Evolutionary conservation across 208 protist genomes (phyloP).

Genomic region (Trypanosoma mega): DNA sequence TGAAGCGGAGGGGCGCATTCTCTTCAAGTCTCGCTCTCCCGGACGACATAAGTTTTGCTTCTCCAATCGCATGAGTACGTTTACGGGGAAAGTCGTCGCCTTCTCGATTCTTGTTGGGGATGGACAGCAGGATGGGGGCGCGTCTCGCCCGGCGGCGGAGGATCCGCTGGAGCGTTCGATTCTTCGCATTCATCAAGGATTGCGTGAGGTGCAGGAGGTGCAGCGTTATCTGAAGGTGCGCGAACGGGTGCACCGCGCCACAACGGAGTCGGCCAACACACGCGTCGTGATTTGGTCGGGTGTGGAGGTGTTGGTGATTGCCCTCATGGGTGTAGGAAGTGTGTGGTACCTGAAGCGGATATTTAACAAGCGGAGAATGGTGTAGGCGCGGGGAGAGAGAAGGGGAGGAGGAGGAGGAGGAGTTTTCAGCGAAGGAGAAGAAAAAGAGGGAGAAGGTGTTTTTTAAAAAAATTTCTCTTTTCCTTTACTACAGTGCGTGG

Average conservation of each 20-base stretch:
- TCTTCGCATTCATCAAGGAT: constrained; percentile 53
- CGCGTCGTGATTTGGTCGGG: constrained; percentile 80
- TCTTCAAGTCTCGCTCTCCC: constrained; percentile 69
- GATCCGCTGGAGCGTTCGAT: constrained; percentile 68
- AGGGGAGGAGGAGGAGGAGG: neutral
- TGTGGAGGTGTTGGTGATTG: constrained; percentile 66
- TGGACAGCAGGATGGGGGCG: neutral
- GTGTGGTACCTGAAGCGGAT: constrained; percentile 73
- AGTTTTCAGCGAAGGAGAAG: too few relatives aligned
- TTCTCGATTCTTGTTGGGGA: constrained; percentile 65
- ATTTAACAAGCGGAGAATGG: constrained; percentile 76
- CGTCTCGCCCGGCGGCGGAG: neutral
- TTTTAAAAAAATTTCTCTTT: too few relatives aligned
- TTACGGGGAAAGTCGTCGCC: constrained; percentile 78
- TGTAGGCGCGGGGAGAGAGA: constrained; percentile 31
- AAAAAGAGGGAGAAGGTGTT: too few relatives aligned
- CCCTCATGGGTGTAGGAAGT: constrained; percentile 64
- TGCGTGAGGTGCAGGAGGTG: constrained; percentile 74
- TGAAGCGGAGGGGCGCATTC: constrained; percentile 61
- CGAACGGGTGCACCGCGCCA: constrained; percentile 74
- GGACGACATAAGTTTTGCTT: constrained; percentile 87
- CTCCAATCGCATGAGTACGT: constrained; percentile 83
- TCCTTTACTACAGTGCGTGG: too few relatives aligned
- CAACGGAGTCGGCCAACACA: constrained; percentile 80
- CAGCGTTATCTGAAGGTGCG: constrained; percentile 68